Evolutionary conservation across 805 yeast genomes (phyloP).

Genomic region (Candida vaughaniae): DNA sequence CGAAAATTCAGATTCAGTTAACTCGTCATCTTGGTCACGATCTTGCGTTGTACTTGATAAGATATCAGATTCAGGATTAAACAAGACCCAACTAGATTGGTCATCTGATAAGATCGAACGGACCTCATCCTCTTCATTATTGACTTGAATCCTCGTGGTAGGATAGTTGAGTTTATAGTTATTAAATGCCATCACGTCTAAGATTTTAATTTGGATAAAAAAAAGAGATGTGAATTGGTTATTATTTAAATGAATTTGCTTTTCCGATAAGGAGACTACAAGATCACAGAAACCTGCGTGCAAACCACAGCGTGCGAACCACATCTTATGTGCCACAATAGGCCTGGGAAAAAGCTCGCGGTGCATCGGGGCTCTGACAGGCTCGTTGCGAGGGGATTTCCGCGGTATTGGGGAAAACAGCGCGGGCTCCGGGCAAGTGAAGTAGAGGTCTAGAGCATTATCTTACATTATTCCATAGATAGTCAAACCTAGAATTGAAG

Average conservation of each 20-base stretch:
- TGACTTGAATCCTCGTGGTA: conserved; percentile 11
- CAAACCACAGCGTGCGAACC: too few relatives aligned
- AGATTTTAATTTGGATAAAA: not conserved
- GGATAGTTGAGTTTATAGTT: conserved; percentile 18
- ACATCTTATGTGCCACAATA: too few relatives aligned
- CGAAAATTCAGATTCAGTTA: conserved; percentile 3
- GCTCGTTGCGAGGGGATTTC: too few relatives aligned
- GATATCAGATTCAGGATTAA: conserved; percentile 31
- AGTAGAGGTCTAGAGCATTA: too few relatives aligned
- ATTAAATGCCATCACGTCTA: conserved; percentile 14
- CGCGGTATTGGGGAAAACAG: too few relatives aligned
- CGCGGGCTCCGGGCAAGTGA: too few relatives aligned
- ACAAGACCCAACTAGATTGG: conserved; percentile 28
- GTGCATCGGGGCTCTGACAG: too few relatives aligned
- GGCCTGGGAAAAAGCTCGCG: too few relatives aligned
- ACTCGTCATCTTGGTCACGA: conserved; percentile 1
- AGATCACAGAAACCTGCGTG: too few relatives aligned
- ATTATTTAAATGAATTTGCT: conserved; percentile 2
- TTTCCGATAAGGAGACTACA: conserved; percentile 13
- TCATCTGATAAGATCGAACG: conserved; percentile 21
- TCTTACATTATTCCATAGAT: too few relatives aligned
- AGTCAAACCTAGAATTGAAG: too few relatives aligned
- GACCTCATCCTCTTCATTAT: conserved; percentile 15
- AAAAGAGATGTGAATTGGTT: too few relatives aligned
- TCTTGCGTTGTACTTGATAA: conserved; percentile 21